These are phyloP conservation scores for Trichoderma gracile DNA, from an alignment of 2,329 filamentous ascomycete species.

Conservation along the genomic window DNA sequence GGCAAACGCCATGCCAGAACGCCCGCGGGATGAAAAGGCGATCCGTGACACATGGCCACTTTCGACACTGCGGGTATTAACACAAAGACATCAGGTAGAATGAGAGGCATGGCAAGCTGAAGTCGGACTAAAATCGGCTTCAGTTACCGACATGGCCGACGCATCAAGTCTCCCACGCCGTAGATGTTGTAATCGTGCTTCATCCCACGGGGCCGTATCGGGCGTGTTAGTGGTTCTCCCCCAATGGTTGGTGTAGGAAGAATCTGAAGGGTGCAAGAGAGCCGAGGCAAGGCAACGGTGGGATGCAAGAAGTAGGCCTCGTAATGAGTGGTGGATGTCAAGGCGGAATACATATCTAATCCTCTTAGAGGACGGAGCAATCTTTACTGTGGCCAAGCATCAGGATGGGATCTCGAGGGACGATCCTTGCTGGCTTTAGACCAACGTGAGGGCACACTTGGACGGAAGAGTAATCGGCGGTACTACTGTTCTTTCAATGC, in stretches of 20 bases:
- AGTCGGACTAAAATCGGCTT: conserved; percentile 26
- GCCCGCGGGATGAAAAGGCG: background rate
- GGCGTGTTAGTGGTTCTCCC: background rate
- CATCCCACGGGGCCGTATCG: background rate
- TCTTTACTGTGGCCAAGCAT: no score
- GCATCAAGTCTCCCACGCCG: background rate
- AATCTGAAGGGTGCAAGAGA: background rate
- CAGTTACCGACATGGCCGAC: conserved; percentile 23
- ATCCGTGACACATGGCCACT: background rate
- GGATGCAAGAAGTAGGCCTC: background rate
- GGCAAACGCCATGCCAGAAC: background rate
- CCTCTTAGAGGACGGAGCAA: no score
- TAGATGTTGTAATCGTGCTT: background rate
- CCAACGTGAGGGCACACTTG: background rate
- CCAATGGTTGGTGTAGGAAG: background rate
- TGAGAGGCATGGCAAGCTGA: background rate
- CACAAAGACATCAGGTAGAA: background rate
- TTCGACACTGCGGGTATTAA: background rate
- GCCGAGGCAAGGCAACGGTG: background rate
- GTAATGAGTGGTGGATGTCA: background rate
- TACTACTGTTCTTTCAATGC: background rate
- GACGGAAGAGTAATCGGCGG: background rate
- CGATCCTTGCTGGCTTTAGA: background rate
- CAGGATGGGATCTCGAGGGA: background rate
- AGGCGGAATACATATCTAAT: background rate